These are phyloP conservation scores for Coffea eugenioides DNA, from an alignment of 257 asterid species.

Conservation along the genomic window DNA sequence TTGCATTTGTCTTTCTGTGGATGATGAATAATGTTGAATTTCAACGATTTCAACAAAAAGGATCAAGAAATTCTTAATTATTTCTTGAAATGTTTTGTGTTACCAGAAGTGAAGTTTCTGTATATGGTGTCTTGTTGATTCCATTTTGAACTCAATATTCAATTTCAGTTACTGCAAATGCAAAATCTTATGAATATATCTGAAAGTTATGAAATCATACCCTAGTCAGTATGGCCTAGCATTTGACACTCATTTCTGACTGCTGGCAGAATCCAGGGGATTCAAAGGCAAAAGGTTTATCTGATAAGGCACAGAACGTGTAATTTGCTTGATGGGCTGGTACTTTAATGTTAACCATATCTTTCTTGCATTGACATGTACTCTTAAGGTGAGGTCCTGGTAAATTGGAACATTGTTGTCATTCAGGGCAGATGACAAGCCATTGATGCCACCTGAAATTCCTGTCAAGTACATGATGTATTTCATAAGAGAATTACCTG, in stretches of 20 bases:
- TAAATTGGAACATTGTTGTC: not conserved
- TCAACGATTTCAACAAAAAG: not conserved
- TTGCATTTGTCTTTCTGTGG: not conserved
- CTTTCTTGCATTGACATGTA: not conserved
- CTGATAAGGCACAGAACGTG: slow-evolving; percentile 24
- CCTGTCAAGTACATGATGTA: not conserved
- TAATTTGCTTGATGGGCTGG: slow-evolving; percentile 12
- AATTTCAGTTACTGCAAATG: not conserved
- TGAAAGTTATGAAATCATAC: not conserved
- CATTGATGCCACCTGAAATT: slow-evolving; percentile 3
- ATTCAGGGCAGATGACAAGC: not conserved
- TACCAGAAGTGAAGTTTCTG: not conserved
- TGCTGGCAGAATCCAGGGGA: slow-evolving; percentile 18
- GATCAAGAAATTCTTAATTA: no score
- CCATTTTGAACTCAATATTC: not conserved
- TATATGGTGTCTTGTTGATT: not conserved
- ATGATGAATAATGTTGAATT: not conserved
- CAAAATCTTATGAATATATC: no score
- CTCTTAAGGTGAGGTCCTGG: not conserved
- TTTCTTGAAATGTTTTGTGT: not conserved
- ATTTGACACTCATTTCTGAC: not conserved
- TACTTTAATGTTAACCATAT: not conserved
- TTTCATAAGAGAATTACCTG: slow-evolving; percentile 1
- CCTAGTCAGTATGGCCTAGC: not conserved
- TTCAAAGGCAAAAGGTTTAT: slow-evolving; percentile 16